phyloP scores from a whole-genome alignment of 495 filamentous ascomycete genomes.

The Penicillium argentinense region DNA sequence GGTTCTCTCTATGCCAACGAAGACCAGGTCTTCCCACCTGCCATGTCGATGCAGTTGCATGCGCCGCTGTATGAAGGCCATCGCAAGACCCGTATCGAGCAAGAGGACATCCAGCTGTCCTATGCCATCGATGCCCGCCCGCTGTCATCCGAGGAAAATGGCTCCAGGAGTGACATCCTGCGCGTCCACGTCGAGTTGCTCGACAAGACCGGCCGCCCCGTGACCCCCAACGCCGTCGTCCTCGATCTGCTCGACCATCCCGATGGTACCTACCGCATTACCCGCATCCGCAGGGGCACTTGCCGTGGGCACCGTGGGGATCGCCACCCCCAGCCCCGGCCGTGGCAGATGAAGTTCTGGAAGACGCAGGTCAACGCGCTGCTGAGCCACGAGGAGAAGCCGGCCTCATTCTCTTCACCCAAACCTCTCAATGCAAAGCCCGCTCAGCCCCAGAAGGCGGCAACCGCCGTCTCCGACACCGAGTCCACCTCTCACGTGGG shows the following conservation, averaged over 20 bases:
- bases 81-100: not conserved
- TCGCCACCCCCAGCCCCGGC: too few species aligned
- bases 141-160: slow-evolving; percentile 19
- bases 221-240: slow-evolving; percentile 18
- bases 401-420: not conserved
- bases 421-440: not conserved
- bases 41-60: slow-evolving; percentile 32
- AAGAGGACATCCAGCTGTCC: slow-evolving; percentile 18
- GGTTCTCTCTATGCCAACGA: slow-evolving; percentile 44
- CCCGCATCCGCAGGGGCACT: slow-evolving; percentile 18
- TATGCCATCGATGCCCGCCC: slow-evolving; percentile 31
- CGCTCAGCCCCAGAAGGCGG: not conserved
- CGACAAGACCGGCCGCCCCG: slow-evolving; percentile 21
- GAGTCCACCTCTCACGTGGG: slow-evolving; percentile 2
- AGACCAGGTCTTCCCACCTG: slow-evolving; percentile 42
- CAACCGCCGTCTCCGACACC: too few species aligned
- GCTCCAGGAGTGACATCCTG: slow-evolving; percentile 19
- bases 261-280: slow-evolving; percentile 21
- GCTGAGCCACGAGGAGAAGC: slow-evolving; percentile 9
- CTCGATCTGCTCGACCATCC: slow-evolving; percentile 19
- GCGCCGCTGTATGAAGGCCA: slow-evolving; percentile 22
- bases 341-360: slow-evolving; percentile 31
- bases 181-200: slow-evolving; percentile 27
- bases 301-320: not conserved
- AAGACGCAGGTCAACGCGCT: slow-evolving; percentile 16